Evolutionary conservation across 108 stramenopile genomes (phyloP), one percentile per base, ranked within the genome.

Genomic region (Conticribra weissflogii): DNA sequence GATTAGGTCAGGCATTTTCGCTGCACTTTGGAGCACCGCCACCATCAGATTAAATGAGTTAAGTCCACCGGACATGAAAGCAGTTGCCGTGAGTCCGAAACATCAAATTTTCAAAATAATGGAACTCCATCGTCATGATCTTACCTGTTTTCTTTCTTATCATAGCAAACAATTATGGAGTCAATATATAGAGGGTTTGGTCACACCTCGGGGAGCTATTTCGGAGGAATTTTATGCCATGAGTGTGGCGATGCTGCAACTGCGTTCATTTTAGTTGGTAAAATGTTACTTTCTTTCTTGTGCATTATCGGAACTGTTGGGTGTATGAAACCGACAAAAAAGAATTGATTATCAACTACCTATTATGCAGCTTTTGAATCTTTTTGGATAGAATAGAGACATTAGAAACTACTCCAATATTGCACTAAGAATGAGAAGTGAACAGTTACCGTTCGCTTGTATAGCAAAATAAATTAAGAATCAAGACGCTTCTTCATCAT

Each of bases 121-220:
- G n/a, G n/a, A n/a, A n/a, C n/a, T n/a, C n/a, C n/a, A n/a, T n/a
- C n/a, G n/a, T n/a, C n/a, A n/a, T n/a, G n/a, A n/a, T n/a, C n/a
- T n/a, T n/a, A n/a, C n/a, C n/a, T n/a, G n/a, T n/a, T n/a, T n/a
- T n/a, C n/a, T n/a, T n/a, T n/a, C n/a, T n/a, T n/a, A n/a, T n/a
- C 5, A 41, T 12, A 41, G 50, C 76, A 77, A 65, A 55, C 76
- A 31, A 55, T 70, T 30, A 77, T 77, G 76, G 76, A 77, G n/a
- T 61, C 57, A 21, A 64, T 54, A 17, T 77, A 77, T 28, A 44
- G 63, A 32, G 76, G 76, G 9, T 54, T 77, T 22, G 76, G 76
- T 5, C 68, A 68, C 50, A 70, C 68, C 21, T 63, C 58, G 14
- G 76, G 76, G 15, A 62, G 61, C 49, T 77, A 68, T 41, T 41